Percentiles rank a stretch among this genome's conserved stretches.
Conservation (phyloP, 805 yeast genomes). For the Cyberlindnera petersonii region DNA sequence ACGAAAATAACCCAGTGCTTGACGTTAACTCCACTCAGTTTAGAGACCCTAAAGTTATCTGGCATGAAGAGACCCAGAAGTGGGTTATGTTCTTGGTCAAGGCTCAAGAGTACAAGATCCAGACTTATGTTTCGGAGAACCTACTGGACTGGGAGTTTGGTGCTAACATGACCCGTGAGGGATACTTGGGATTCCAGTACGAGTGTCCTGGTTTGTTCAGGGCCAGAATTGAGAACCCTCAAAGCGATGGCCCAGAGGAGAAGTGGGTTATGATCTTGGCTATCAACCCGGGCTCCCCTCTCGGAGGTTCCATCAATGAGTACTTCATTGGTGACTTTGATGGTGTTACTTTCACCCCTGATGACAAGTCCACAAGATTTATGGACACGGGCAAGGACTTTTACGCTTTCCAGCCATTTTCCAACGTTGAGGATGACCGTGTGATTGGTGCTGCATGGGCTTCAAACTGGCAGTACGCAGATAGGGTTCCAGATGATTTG, state of each 20-base stretch:
- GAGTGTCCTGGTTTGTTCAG: conserved; percentile 39
- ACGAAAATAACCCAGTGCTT: conserved; percentile 32
- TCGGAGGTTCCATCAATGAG: conserved; percentile 38
- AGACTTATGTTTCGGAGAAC: conserved; percentile 28
- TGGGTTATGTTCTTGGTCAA: conserved; percentile 32
- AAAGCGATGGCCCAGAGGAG: conserved; percentile 13
- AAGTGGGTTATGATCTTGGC: conserved; percentile 39
- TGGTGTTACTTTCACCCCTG: conserved; percentile 35
- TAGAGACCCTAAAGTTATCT: conserved; percentile 36
- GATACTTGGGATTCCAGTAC: conserved; percentile 35
- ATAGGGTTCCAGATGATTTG: conserved; percentile 32
- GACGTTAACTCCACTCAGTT: conserved; percentile 29
- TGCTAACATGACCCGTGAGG: conserved; percentile 27
- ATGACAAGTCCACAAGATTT: conserved; percentile 28
- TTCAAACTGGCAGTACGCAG: conserved; percentile 40
- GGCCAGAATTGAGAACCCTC: conserved; percentile 24
- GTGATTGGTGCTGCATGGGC: conserved; percentile 40
- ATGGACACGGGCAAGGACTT: conserved; percentile 37
- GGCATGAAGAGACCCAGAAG: conserved; percentile 30
- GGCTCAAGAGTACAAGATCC: conserved; percentile 30
- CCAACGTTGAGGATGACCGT: conserved; percentile 25
- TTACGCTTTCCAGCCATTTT: conserved; percentile 37
- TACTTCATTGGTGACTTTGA: conserved; percentile 40
- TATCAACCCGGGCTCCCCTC: conserved; percentile 40
- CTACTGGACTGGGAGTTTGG: conserved; percentile 29